These are phyloP conservation scores for Juncus inflexus DNA, from an alignment of 176 grass and related monocot species.

Conservation along the genomic window DNA sequence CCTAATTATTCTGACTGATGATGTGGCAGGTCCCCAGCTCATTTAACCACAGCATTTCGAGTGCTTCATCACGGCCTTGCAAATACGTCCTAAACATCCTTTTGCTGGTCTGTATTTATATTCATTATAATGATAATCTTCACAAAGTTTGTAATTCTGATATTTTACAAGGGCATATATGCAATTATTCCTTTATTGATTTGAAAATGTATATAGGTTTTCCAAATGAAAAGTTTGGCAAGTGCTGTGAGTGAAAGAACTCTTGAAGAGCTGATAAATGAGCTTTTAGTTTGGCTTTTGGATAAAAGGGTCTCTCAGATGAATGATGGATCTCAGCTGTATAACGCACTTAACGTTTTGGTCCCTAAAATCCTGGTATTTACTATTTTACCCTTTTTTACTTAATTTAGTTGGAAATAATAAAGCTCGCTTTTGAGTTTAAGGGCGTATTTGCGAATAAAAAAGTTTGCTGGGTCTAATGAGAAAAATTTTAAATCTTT, in stretches of 20 bases:
- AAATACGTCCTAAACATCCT: conserved; percentile 99
- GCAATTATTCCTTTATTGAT: not conserved
- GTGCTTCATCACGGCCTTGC: conserved; percentile 93
- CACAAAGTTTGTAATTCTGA: not conserved
- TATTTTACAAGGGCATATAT: conserved; percentile 12
- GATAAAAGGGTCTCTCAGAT: conserved; percentile 96
- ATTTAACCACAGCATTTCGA: conserved; percentile 93
- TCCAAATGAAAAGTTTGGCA: conserved; percentile 91
- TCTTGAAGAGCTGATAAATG: conserved; percentile 91
- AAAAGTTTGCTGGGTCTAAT: conserved; percentile 14
- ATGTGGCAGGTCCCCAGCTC: conserved; percentile 72
- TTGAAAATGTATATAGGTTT: conserved; percentile 39
- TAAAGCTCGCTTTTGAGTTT: too few relatives aligned
- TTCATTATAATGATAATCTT: not conserved
- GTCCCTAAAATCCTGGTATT: conserved; percentile 98
- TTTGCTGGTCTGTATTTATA: conserved; percentile 58
- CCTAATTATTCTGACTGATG: not conserved
- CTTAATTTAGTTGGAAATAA: too few relatives aligned
- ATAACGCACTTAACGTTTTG: conserved; percentile 92
- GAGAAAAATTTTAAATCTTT: not conserved
- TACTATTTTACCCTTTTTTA: not conserved
- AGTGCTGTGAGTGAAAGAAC: conserved; percentile 87
- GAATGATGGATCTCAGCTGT: conserved; percentile 94
- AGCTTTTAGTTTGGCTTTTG: conserved; percentile 96
- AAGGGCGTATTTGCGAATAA: not conserved